Evolutionary conservation across 169 alveolate species (phyloP).

Genomic region (Blepharisma undulans): DNA sequence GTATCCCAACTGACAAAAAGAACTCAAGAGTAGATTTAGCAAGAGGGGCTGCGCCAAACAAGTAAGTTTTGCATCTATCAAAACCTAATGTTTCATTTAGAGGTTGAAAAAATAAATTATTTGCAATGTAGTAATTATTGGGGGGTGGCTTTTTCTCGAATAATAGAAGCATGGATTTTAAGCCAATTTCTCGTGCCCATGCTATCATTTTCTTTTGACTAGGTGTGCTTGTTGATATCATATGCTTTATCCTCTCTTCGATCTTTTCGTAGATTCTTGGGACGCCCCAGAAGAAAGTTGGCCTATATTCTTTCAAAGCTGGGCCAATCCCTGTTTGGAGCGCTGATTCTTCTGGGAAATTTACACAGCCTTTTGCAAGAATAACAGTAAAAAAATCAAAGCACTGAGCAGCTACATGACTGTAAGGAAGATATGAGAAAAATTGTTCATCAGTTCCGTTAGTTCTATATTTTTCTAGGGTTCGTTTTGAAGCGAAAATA

Average conservation of each 20-base stretch:
- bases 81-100: slow-evolving; percentile 80
- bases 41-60: slow-evolving; percentile 89
- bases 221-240: slow-evolving; percentile 53
- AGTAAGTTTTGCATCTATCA: slow-evolving; percentile 60
- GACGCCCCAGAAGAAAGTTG: slow-evolving; percentile 84
- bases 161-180: slow-evolving; percentile 52
- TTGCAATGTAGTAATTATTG: slow-evolving; percentile 61
- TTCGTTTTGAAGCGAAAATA: slow-evolving; percentile 52
- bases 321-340: slow-evolving; percentile 78
- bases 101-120: slow-evolving; percentile 50
- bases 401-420: slow-evolving; percentile 85
- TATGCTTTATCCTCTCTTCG: slow-evolving; percentile 70
- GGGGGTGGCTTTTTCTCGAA: slow-evolving; percentile 50
- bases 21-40: slow-evolving; percentile 62
- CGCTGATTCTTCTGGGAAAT: slow-evolving; percentile 85
- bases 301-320: slow-evolving; percentile 75
- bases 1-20: slow-evolving; percentile 78
- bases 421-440: slow-evolving; percentile 82
- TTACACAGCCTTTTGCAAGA: slow-evolving; percentile 52
- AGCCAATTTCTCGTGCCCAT: slow-evolving; percentile 79
- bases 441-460: slow-evolving; percentile 44
- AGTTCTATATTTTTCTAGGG: slow-evolving; percentile 1
- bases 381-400: slow-evolving; percentile 66
- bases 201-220: slow-evolving; percentile 52
- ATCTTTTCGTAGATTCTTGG: slow-evolving; percentile 91